These are phyloP conservation scores for Cryptococcus sp. DNA, from an alignment of 1,284 basidiomycete genomes.

Conservation along the genomic window DNA sequence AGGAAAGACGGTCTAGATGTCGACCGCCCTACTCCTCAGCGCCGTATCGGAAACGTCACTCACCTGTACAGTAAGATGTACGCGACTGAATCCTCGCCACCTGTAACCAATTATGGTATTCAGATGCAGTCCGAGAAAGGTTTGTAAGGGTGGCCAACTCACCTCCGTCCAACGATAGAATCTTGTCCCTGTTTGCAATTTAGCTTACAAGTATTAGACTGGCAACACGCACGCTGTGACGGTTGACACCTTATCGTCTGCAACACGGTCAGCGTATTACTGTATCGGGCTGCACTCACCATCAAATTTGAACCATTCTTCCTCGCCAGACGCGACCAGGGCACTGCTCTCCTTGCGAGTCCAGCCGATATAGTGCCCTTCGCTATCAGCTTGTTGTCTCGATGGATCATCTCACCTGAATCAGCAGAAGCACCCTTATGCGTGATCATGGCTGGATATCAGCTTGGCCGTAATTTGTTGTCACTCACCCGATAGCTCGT, in stretches of 20 bases:
- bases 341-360: slow-evolving; percentile 37
- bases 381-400: not conserved
- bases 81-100: not conserved
- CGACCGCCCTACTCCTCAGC: not conserved
- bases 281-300: slow-evolving; percentile 31
- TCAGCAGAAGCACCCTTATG: slow-evolving; percentile 96
- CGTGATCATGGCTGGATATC: slow-evolving; percentile 75
- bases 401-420: slow-evolving; percentile 58
- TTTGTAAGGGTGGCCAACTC: slow-evolving; percentile 79
- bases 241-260: slow-evolving; percentile 79
- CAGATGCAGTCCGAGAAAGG: slow-evolving; percentile 6
- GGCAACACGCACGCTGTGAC: slow-evolving; percentile 29
- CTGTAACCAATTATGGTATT: too few relatives aligned
- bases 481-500: slow-evolving; percentile 52
- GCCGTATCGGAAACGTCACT: slow-evolving; percentile 14
- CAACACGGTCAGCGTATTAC: slow-evolving; percentile 51
- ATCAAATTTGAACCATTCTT: slow-evolving; percentile 71
- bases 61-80: slow-evolving; percentile 73
- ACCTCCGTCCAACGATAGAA: slow-evolving; percentile 80
- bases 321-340: slow-evolving; percentile 35
- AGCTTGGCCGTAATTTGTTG: not conserved
- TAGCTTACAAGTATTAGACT: slow-evolving; percentile 15
- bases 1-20: not conserved
- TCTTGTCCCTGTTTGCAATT: slow-evolving; percentile 66
- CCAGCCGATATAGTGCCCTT: slow-evolving; percentile 85